phyloP scores from a whole-genome alignment of 192 early-diverging fungal genomes.

The Rhizophagus sp. region DNA sequence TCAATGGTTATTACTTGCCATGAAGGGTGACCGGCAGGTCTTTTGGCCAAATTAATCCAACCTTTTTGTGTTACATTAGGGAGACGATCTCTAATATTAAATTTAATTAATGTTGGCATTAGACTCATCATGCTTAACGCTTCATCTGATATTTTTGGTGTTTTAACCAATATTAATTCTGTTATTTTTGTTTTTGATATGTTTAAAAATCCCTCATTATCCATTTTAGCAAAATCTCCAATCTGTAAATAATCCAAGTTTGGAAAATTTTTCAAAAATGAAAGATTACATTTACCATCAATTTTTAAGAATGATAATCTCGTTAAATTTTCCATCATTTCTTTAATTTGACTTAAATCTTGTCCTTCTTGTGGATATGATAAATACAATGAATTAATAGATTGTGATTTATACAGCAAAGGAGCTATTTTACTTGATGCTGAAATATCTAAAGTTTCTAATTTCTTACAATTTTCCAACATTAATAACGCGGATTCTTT shows the following conservation, averaged over 20 bases:
- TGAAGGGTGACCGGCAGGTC: not conserved
- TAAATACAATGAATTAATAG: not conserved
- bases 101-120: conserved; percentile 15
- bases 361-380: not conserved
- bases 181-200: not conserved
- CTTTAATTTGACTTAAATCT: conserved; percentile 2
- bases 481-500: not conserved
- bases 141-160: conserved; percentile 17
- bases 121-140: not conserved
- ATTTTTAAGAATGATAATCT: conserved; percentile 16
- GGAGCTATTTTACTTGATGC: not conserved
- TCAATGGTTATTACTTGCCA: conserved; percentile 14
- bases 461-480: conserved; percentile 12
- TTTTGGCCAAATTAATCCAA: conserved; percentile 20
- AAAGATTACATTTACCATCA: conserved; percentile 19
- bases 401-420: conserved; percentile 1
- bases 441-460: conserved; percentile 4
- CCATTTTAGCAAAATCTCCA: conserved; percentile 5
- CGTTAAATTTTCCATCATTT: conserved; percentile 18
- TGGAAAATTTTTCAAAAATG: conserved; percentile 13
- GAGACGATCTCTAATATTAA: not conserved
- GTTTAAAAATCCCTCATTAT: conserved; percentile 13
- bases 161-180: conserved; percentile 1
- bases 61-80: conserved; percentile 23
- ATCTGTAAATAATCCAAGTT: conserved; percentile 12